phyloP scores from a whole-genome alignment of 345 rosid genomes.

The Brassica juncea region DNA sequence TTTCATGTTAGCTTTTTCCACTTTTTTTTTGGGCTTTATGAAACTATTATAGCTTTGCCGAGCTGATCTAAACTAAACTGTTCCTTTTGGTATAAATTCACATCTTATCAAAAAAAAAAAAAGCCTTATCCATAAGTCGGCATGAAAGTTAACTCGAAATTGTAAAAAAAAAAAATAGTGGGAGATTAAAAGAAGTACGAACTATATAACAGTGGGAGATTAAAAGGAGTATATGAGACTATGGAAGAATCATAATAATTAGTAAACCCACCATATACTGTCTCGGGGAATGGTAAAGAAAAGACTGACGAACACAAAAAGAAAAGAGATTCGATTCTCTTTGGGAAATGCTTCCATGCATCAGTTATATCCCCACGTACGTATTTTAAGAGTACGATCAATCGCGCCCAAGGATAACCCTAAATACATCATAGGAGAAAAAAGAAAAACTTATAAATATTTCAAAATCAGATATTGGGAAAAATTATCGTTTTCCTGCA shows the following conservation, averaged over 20 bases:
- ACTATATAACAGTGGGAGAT: too few species aligned
- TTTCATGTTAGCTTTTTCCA: too few species aligned
- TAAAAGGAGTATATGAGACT: too few species aligned
- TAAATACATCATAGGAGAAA: not conserved
- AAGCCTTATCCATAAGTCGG: slow-evolving; percentile 12
- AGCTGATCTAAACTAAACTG: too few species aligned
- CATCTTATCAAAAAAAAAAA: too few species aligned
- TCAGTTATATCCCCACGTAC: slow-evolving; percentile 1
- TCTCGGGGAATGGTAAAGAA: slow-evolving; percentile 75
- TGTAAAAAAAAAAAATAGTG: not conserved
- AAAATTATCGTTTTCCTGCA: not conserved
- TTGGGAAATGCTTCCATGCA: slow-evolving; percentile 67
- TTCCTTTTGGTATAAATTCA: too few species aligned
- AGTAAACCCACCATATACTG: slow-evolving; percentile 44
- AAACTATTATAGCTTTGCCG: too few species aligned
- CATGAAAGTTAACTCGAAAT: slow-evolving; percentile 19
- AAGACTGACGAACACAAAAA: slow-evolving; percentile 60
- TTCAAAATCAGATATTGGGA: not conserved
- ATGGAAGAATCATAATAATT: slow-evolving; percentile 12
- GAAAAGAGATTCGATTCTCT: slow-evolving; percentile 57
- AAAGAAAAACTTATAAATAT: not conserved
- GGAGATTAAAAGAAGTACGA: not conserved
- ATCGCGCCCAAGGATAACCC: not conserved
- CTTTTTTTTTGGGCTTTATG: too few species aligned
- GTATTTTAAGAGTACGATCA: not conserved